Base-by-base conservation (phyloP, 768 basidiomycete genomes). In the Artomyces pyxidatus region DNA sequence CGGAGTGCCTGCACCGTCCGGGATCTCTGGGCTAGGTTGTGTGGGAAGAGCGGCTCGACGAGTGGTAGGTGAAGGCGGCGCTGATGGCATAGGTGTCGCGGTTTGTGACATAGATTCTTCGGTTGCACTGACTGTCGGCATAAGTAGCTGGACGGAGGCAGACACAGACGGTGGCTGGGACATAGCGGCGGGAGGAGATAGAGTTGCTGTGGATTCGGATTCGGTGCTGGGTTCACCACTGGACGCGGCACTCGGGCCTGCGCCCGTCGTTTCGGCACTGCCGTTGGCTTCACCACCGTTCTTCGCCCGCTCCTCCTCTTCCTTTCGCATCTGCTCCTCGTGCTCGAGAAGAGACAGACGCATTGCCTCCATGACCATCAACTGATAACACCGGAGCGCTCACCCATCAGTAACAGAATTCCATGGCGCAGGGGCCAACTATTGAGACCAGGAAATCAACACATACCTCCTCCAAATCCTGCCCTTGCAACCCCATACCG, bases 291-390 rank as follows among this genome's bases (percentile, higher is more conserved):
- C 65, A 26, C 65, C 69, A 38, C 71, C 72, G 43, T 70, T 71
- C 66, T 78, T 80, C 59, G 68, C 76, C 65, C 77, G 81, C 64
- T 85, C 80, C 59, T 81, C 84, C 49, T 75, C 76, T 60, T 88
- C 80, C 60, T 79, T 82, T 59, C 81, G 76, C 62, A 92, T 90
- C 48, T 92, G 88, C 59, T 92, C 92, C 67, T 97, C 94, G 60
- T 98, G 93, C 50, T 98, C 95, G 42, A 96, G 63, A 56, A 97
- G 72, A 23, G 92, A 96, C 49, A 96, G 70, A 47, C 95, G 81
- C 93, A 99, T 98, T 4, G 96, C 96, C 68, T 98, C 96, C 89
- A 94, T 94, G 47, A 99, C 72, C 95, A 98, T 97, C 38, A 99
- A 69, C 91, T 99, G 54, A 35, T 16, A 19, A 23, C 28, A 29